phyloP scores from a whole-genome alignment of 768 basidiomycete genomes.

The Tephrocybe sp. region DNA sequence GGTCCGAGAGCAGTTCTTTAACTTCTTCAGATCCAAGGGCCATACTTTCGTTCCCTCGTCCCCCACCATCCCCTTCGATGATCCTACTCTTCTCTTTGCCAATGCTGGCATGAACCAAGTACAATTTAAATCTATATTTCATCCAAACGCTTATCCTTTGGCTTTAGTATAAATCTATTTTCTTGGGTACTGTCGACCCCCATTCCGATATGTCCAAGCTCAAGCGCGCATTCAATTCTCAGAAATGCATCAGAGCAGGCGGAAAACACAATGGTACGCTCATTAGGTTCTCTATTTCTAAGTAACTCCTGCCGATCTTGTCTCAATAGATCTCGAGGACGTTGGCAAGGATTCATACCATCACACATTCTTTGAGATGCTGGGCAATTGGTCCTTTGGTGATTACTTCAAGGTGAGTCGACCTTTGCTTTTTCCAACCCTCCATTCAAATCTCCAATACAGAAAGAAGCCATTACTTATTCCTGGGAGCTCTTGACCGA shows the following conservation, averaged over 20 bases:
- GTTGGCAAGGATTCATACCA: conserved; percentile 99
- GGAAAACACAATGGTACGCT: conserved; percentile 93
- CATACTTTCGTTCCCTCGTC: conserved; percentile 93
- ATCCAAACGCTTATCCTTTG: background rate
- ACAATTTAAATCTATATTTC: conserved; percentile 12
- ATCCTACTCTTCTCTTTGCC: conserved; percentile 95
- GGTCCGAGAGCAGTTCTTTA: conserved; percentile 88
- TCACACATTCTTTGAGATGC: conserved; percentile 98
- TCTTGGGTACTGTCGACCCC: conserved; percentile 97
- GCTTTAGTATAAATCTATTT: conserved; percentile 88
- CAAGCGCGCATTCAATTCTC: conserved; percentile 92
- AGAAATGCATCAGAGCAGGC: conserved; percentile 98
- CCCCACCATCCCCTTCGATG: conserved; percentile 93
- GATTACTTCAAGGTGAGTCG: conserved; percentile 93
- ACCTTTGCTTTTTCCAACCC: conserved; percentile 7
- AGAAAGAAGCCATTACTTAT: conserved; percentile 91
- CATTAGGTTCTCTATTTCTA: background rate
- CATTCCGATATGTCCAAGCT: conserved; percentile 88
- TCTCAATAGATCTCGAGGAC: conserved; percentile 83
- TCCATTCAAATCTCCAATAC: conserved; percentile 7
- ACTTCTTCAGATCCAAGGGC: conserved; percentile 74
- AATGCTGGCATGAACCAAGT: conserved; percentile 99
- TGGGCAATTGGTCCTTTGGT: conserved; percentile 99
- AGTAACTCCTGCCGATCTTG: background rate
- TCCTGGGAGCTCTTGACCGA: conserved; percentile 95